Evolutionary conservation across 108 stramenopile genomes (phyloP).

Genomic region (Cyclotella baltica): DNA sequence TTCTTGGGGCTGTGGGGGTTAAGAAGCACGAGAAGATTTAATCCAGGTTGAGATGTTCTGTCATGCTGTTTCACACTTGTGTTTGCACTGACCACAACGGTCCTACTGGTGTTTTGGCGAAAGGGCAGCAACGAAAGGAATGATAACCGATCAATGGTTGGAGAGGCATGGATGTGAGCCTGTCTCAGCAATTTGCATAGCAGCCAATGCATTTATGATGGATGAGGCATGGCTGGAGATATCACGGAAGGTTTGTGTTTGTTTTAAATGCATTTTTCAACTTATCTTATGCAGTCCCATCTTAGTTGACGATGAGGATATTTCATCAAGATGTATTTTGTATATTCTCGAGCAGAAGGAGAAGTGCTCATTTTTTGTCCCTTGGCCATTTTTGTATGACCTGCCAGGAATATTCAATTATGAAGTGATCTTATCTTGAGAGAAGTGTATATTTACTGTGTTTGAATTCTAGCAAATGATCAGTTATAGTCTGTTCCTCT

Average conservation of each 20-base stretch:
- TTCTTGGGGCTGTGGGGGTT: slow-evolving; percentile 17
- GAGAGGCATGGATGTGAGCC: neutral
- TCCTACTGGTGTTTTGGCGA: slow-evolving; percentile 21
- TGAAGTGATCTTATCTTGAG: neutral
- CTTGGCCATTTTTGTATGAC: neutral
- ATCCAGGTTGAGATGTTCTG: neutral
- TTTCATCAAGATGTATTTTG: neutral
- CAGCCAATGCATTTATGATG: slow-evolving; percentile 36
- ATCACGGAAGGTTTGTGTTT: neutral
- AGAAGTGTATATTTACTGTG: neutral
- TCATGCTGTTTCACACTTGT: slow-evolving; percentile 27
- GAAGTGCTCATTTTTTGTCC: neutral
- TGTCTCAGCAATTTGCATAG: slow-evolving; percentile 33
- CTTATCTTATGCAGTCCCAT: too few relatives aligned
- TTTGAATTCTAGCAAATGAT: neutral
- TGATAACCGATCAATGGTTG: slow-evolving; percentile 15
- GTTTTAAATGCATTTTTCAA: too few relatives aligned
- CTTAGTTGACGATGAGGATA: too few relatives aligned
- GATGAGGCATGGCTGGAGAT: slow-evolving; percentile 33
- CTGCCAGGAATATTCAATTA: neutral
- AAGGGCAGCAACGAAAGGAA: neutral
- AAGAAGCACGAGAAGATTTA: slow-evolving; percentile 40
- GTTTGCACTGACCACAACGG: slow-evolving; percentile 4
- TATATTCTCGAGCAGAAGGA: neutral
- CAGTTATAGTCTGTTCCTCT: neutral